Evolutionary conservation across 495 filamentous ascomycete species (phyloP), one percentile per base, ranked within the genome.

Genomic region (Lentithecium fluviatile): DNA sequence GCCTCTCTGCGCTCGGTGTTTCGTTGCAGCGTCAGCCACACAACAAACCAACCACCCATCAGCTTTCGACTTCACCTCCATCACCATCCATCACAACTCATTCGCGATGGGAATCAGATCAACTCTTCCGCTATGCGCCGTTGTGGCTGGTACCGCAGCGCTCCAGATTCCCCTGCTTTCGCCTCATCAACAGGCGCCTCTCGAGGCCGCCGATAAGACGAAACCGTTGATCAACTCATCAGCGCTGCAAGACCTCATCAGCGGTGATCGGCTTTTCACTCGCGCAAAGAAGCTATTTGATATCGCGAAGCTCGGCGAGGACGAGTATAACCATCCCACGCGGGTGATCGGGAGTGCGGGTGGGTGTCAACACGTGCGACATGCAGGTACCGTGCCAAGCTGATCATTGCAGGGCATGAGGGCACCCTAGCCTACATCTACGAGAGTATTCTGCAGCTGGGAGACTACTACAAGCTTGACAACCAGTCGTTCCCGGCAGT

Each of bases 341-440:
- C 76, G 84, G 52, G 84, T 87, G 17, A 86, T 87, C 60, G 84
- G 84, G 21, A 84, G 81, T 56, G 63, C 76, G 59, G 84, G 84
- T 82, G 76, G 50, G 73, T 66, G 56, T 29, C 6, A 37, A 10
- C 48, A 40, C 57, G 51, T 49, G 43, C 48, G 23, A 8, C 10
- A 11, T 12, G 15, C 17, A 21, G 24, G 5, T 17, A 6, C 51
- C 5, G 19, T 47, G 5, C 40, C 11, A 40, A 58, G 23, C 24
- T 43, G 19, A 34, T n/a, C 21, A 19, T 46, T 17, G 6, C 56
- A 83, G 83, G 83, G 3, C 85, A 88, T 62, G 58, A 71, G 48
- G 78, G 71, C 10, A 86, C 85, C 1, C 68, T 88, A 63, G 73
- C 80, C 23, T 86, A 86, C 72, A 82, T 88, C 59, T 77, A 80